Conservation (phyloP, 148 eudicot genomes). For the Dysphania ambrosioides region DNA sequence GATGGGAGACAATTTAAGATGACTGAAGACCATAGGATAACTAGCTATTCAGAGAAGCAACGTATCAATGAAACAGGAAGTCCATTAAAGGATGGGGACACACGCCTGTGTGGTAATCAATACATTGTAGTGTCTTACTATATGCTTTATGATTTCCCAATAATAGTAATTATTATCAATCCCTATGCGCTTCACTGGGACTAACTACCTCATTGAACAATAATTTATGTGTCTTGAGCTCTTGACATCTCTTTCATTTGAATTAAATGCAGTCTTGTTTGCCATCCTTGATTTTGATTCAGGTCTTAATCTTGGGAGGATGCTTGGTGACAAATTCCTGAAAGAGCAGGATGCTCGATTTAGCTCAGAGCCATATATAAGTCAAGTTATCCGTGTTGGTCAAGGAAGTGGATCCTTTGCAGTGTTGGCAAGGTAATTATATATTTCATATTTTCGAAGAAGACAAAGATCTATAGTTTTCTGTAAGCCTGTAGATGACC, state of each 20-base stretch:
- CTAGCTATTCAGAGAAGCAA: constrained; percentile 71
- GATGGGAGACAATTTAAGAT: constrained; percentile 72
- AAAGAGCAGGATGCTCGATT: constrained; percentile 92
- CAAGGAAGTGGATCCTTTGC: constrained; percentile 63
- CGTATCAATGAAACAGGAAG: constrained; percentile 75
- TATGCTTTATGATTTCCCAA: background rate
- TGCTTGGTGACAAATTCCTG: constrained; percentile 92
- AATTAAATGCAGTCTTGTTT: background rate
- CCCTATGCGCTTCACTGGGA: too few species aligned
- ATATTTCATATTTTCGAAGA: too few species aligned
- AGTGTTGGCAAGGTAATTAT: constrained; percentile 87
- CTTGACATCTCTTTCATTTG: background rate
- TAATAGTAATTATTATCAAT: background rate
- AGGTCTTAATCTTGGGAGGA: constrained; percentile 91
- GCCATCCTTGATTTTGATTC: constrained; percentile 13
- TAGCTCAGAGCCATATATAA: constrained; percentile 79
- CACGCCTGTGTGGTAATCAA: constrained; percentile 74
- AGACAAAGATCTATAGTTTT: too few species aligned
- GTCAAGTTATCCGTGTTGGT: constrained; percentile 60
- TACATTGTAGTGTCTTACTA: constrained; percentile 1
- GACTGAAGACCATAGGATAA: constrained; percentile 93
- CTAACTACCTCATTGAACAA: too few species aligned
- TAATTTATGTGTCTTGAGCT: background rate
- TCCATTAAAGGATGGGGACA: constrained; percentile 89
- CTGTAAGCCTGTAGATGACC: background rate